These are phyloP conservation scores for Aspergillus intermedius DNA, from an alignment of 2,329 filamentous ascomycete genomes.

Conservation along the genomic window DNA sequence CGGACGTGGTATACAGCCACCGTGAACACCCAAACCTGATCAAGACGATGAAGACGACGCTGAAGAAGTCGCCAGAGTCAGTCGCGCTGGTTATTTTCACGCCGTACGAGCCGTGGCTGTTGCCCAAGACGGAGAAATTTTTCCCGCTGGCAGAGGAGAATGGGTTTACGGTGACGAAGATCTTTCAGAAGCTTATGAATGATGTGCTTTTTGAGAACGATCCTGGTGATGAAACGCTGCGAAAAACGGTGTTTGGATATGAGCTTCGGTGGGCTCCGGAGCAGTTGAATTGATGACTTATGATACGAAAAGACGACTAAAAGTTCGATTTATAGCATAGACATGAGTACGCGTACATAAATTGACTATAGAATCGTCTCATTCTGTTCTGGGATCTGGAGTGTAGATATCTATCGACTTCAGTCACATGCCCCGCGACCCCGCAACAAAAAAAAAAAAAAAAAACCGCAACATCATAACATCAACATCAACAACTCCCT, in stretches of 20 bases:
- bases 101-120: conserved; percentile 84
- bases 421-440: neutral
- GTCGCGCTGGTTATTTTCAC: conserved; percentile 87
- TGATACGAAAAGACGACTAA: neutral
- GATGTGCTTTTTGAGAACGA: conserved; percentile 86
- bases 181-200: conserved; percentile 75
- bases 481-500: conserved; percentile 16
- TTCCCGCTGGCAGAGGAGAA: conserved; percentile 67
- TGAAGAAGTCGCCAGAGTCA: conserved; percentile 52
- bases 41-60: conserved; percentile 60
- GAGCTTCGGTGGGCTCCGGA: conserved; percentile 57
- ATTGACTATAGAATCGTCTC: neutral
- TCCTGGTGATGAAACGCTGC: conserved; percentile 71
- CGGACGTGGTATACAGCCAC: conserved; percentile 87
- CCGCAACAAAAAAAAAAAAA: conserved; percentile 3
- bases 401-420: neutral
- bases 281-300: conserved; percentile 16
- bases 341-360: neutral
- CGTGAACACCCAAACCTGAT: conserved; percentile 76
- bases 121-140: conserved; percentile 77
- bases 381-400: neutral
- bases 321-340: neutral
- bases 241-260: conserved; percentile 78
- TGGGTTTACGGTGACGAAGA: conserved; percentile 71
- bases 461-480: conserved; percentile 5